Evolutionary conservation across 2,329 filamentous ascomycete species (phyloP).

Genomic region (Cercospora sp.): DNA sequence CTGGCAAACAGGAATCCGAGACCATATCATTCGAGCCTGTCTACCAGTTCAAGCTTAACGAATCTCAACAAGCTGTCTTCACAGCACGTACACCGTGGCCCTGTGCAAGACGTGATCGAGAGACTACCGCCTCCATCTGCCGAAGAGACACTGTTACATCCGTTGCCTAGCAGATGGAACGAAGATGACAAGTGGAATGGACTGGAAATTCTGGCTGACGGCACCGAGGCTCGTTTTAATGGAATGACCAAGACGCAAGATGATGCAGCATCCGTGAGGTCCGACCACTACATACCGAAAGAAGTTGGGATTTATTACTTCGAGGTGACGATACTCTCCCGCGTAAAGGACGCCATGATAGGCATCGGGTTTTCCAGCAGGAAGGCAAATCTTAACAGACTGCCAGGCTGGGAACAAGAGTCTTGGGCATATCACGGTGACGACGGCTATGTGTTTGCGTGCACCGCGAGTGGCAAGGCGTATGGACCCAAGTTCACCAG

Average conservation of each 20-base stretch:
- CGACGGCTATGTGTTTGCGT: conserved; percentile 64
- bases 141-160: conserved; percentile 64
- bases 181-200: conserved; percentile 71
- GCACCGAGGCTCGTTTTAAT: conserved; percentile 67
- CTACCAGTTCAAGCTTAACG: conserved; percentile 59
- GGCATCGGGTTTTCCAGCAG: conserved; percentile 62
- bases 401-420: conserved; percentile 66
- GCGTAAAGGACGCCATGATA: conserved; percentile 62
- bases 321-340: conserved; percentile 68
- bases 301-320: conserved; percentile 96
- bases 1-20: conserved; percentile 19
- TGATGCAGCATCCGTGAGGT: conserved; percentile 79
- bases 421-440: conserved; percentile 69
- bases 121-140: conserved; percentile 56
- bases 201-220: conserved; percentile 73
- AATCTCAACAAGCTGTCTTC: conserved; percentile 63
- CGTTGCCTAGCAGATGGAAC: conserved; percentile 81
- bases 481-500: conserved; percentile 63
- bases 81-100: conserved; percentile 64
- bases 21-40: conserved; percentile 43
- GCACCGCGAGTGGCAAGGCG: conserved; percentile 56
- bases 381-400: conserved; percentile 60
- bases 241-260: conserved; percentile 60
- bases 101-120: conserved; percentile 84
- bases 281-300: conserved; percentile 82